Conservation (phyloP, 2,329 filamentous ascomycete species). For the Chrysoporthe cubensis region DNA sequence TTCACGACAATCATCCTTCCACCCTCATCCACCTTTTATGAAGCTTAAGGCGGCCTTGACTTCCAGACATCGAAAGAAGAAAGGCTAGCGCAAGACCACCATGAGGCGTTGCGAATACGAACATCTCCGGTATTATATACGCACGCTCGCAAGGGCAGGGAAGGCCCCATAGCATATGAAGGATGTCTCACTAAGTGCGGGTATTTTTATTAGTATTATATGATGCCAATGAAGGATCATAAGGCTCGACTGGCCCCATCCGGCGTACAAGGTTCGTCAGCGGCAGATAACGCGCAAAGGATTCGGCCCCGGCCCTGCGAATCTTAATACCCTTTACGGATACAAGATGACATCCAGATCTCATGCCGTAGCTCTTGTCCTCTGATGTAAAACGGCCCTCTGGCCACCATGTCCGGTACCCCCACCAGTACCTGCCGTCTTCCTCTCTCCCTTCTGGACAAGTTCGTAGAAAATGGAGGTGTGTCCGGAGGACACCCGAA, state of each 20-base stretch:
- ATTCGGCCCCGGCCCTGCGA: neutral
- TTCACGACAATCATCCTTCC: too few relatives aligned
- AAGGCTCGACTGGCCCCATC: constrained; percentile 1
- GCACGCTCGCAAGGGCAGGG: neutral
- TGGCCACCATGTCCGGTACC: neutral
- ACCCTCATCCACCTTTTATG: too few relatives aligned
- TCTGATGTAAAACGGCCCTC: too few relatives aligned
- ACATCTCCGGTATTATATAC: too few relatives aligned
- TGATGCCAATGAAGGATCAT: neutral
- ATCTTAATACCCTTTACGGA: neutral
- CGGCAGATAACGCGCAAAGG: neutral
- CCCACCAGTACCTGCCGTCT: neutral
- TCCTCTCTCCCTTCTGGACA: neutral
- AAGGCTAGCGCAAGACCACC: too few relatives aligned
- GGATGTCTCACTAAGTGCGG: too few relatives aligned
- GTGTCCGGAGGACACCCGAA: neutral
- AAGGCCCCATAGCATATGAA: neutral
- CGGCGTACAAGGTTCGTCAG: neutral
- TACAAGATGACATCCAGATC: neutral
- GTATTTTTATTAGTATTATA: neutral
- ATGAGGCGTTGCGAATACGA: too few relatives aligned
- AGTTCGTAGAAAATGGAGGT: neutral
- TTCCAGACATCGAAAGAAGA: too few relatives aligned
- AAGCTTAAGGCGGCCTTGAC: too few relatives aligned
- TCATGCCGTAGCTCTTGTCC: too few relatives aligned